These are phyloP conservation scores for Schoenoplectus tabernaemontani DNA, from an alignment of 202 grass and related monocot species.

Conservation along the genomic window DNA sequence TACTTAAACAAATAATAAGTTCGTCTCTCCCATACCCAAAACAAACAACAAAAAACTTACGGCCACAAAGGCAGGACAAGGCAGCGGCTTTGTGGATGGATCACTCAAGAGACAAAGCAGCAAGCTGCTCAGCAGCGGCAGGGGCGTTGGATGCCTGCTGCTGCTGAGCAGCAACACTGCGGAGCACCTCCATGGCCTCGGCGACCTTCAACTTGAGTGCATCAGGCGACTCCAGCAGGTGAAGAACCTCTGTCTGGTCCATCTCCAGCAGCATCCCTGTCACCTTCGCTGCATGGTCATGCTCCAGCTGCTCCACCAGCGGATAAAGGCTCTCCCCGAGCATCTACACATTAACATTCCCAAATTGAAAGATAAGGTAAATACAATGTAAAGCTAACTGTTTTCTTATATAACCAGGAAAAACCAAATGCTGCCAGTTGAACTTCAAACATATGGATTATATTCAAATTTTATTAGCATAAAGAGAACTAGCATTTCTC, in stretches of 20 bases:
- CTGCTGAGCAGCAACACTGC: conserved; percentile 40
- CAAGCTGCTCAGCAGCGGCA: conserved; percentile 45
- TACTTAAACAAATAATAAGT: neutral
- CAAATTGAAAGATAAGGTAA: neutral
- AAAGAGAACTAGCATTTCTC: neutral
- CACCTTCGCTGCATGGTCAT: conserved; percentile 79
- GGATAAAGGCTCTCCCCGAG: conserved; percentile 92
- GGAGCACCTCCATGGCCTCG: conserved; percentile 91
- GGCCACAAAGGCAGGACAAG: neutral
- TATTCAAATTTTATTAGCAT: neutral
- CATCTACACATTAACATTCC: conserved; percentile 30
- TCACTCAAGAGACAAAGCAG: conserved; percentile 39
- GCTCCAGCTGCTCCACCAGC: conserved; percentile 82
- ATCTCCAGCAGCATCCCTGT: conserved; percentile 96
- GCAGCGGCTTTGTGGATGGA: neutral
- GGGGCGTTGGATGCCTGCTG: conserved; percentile 27
- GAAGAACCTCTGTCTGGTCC: conserved; percentile 94
- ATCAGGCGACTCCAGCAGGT: conserved; percentile 78
- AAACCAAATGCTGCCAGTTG: neutral
- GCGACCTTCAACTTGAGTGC: conserved; percentile 82
- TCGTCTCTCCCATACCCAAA: neutral
- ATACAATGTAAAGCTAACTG: neutral
- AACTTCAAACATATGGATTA: neutral
- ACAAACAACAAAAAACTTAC: conserved; percentile 9
- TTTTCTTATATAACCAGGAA: neutral